These are phyloP conservation scores for Scedosporium aurantiacum DNA, from an alignment of 2,329 filamentous ascomycete species.

Conservation along the genomic window DNA sequence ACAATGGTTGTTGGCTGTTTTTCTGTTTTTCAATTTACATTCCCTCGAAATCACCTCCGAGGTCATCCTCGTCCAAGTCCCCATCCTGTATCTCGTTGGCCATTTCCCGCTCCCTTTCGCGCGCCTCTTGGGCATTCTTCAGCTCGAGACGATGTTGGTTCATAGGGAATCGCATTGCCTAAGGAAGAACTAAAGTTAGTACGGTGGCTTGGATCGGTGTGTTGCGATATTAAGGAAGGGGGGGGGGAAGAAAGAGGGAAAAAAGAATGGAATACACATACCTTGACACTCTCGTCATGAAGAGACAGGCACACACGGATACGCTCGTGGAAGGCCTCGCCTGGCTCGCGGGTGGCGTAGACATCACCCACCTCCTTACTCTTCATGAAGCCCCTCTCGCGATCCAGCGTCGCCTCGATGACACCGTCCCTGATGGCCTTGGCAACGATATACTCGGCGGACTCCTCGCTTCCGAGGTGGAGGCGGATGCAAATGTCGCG, in stretches of 20 bases:
- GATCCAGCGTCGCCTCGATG: constrained; percentile 88
- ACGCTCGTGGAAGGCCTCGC: constrained; percentile 94
- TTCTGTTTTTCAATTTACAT: constrained; percentile 49
- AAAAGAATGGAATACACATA: constrained; percentile 26
- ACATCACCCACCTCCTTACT: constrained; percentile 94
- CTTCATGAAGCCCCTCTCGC: constrained; percentile 96
- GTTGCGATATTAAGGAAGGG: no score
- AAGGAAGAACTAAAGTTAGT: background rate
- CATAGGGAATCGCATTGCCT: constrained; percentile 99
- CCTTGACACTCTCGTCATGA: constrained; percentile 97
- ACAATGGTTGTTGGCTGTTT: background rate
- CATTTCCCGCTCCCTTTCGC: constrained; percentile 90
- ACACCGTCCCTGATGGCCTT: constrained; percentile 97
- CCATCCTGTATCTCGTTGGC: constrained; percentile 98
- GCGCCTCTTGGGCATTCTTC: constrained; percentile 97
- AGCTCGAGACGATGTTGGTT: constrained; percentile 95
- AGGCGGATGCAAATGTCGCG: constrained; percentile 95
- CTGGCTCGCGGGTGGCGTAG: constrained; percentile 89
- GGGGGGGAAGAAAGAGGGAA: no score
- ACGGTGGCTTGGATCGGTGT: background rate
- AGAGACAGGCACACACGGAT: constrained; percentile 84
- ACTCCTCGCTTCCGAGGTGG: constrained; percentile 89
- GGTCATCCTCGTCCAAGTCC: constrained; percentile 92
- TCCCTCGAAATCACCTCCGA: constrained; percentile 90
- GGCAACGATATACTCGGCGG: constrained; percentile 96